A percentile compares a stretch with the other conserved stretches of the same genome.
phyloP scores from a whole-genome alignment of 441 rosid species.

The Raphanus hybrid region DNA sequence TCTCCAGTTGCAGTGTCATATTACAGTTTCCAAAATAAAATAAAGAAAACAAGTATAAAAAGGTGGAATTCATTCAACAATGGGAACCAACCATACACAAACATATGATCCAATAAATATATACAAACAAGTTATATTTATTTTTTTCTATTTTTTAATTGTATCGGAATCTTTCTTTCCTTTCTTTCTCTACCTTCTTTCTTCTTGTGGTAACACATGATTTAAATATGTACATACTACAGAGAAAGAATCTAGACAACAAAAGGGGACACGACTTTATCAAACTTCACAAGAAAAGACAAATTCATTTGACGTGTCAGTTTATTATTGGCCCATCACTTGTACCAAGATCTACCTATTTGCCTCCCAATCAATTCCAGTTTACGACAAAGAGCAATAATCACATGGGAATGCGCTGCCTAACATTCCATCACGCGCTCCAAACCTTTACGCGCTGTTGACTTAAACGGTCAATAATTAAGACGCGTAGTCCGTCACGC shows the following conservation, averaged over 20 bases:
- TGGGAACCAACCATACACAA: constrained; percentile 5
- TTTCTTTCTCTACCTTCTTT: constrained; percentile 11
- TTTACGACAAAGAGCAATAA: neutral
- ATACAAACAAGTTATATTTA: constrained; percentile 13
- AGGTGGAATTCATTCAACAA: constrained; percentile 12
- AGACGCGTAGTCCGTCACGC: constrained; percentile 48
- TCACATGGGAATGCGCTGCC: constrained; percentile 21
- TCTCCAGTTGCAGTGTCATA: constrained; percentile 13
- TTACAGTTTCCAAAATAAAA: constrained; percentile 1
- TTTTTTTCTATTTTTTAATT: neutral
- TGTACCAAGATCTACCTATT: constrained; percentile 13
- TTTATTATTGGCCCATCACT: neutral
- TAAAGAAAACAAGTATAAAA: neutral
- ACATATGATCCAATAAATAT: neutral
- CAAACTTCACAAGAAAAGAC: neutral
- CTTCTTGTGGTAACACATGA: constrained; percentile 29
- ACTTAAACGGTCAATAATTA: constrained; percentile 2
- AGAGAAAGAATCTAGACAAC: constrained; percentile 8
- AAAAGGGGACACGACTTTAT: constrained; percentile 16
- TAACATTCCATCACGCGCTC: neutral
- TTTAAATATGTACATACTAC: constrained; percentile 19
- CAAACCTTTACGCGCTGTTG: neutral
- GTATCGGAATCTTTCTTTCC: constrained; percentile 26
- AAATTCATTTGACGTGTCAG: constrained; percentile 14
- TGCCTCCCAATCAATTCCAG: constrained; percentile 33